A percentile compares a stretch with the other conserved stretches of the same genome.
Conservation (phyloP, 1,139 yeast species). For the Yamadazyma aaseri region DNA sequence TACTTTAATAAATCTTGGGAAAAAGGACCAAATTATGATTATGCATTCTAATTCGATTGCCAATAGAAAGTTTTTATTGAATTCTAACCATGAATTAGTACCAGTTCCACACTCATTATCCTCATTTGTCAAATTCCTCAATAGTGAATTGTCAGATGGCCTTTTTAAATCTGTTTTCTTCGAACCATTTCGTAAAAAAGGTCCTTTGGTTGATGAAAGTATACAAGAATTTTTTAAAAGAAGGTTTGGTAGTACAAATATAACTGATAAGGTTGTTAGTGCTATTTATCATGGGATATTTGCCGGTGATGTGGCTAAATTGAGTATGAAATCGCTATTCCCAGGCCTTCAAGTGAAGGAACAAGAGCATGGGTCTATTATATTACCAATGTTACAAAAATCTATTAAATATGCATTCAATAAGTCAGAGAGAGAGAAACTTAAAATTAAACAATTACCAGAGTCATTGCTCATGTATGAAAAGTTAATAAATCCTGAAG, state of each 20-base stretch:
- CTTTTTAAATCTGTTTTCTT: conserved; percentile 32
- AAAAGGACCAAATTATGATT: conserved; percentile 44
- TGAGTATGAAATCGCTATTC: conserved; percentile 64
- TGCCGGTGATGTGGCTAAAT: conserved; percentile 73
- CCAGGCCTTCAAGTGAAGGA: conserved; percentile 57
- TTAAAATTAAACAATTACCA: conserved; percentile 13
- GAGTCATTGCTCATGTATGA: conserved; percentile 28
- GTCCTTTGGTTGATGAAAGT: conserved; percentile 56
- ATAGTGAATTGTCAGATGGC: conserved; percentile 36
- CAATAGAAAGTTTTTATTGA: conserved; percentile 59
- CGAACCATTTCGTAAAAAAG: conserved; percentile 41
- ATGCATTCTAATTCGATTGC: conserved; percentile 51
- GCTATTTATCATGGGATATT: conserved; percentile 88
- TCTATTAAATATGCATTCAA: conserved; percentile 10
- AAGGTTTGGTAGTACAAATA: conserved; percentile 56
- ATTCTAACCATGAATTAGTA: conserved; percentile 34
- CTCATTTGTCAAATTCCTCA: conserved; percentile 40
- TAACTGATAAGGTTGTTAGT: conserved; percentile 68
- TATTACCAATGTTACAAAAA: conserved; percentile 30
- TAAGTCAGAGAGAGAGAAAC: conserved; percentile 5
- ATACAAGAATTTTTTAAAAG: conserved; percentile 66
- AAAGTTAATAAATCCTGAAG: conserved; percentile 23
- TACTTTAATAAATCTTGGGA: conserved; percentile 46
- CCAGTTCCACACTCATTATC: conserved; percentile 53
- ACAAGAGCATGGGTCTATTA: conserved; percentile 56